Evolutionary conservation across 2,329 filamentous ascomycete genomes (phyloP), one percentile per base, ranked within the genome.

Genomic region (Fusarium anthophilum): DNA sequence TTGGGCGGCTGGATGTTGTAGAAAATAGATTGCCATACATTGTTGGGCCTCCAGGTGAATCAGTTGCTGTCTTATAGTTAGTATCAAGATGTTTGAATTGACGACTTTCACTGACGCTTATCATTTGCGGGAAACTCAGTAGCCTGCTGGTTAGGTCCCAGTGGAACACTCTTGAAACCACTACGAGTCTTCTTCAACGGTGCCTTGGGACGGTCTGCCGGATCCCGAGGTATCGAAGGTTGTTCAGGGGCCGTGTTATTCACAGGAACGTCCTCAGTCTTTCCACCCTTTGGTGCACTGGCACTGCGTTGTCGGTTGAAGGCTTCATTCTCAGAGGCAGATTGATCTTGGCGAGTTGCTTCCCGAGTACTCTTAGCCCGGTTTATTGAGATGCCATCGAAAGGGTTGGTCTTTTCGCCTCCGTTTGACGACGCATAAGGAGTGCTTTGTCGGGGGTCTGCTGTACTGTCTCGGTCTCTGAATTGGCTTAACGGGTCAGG

Each of bases 351-450:
- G 22, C 80, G 81, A 20, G 79, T 71, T 13, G 80, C 73, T 38
- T 84, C 82, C 39, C 85, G 83, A 24, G 83, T 84, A 78, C 86
- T 88, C 69, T 83, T 84, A 9, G 86, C 82, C n/a, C 87, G 82
- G 54, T 82, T 81, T n/a, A 87, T 64, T 15, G 83, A 77, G 12
- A 79, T 80, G 5, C 84, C 86, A 50, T 89, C 88, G 66, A 89
- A 90, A 0, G 88, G 86, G 51, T 90, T 87, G 9, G 88, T 87
- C 80, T 87, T 91, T 78, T 91, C 90, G 39, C 90, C 89, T 18
- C 87, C 85, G 38, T 87, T 84, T 3, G 84, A 86, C 44, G 85
- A 86, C 47, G 85, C 84, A 76, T 91, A 91, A 1, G 89, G 89
- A 11, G 87, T 88, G 73, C 88, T 88, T 62, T 89, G 84, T n/a